Percentiles rank a stretch among this genome's conserved stretches.
These are phyloP conservation scores for Hericium alpestre DNA, from an alignment of 768 basidiomycete genomes.

Conservation along the genomic window DNA sequence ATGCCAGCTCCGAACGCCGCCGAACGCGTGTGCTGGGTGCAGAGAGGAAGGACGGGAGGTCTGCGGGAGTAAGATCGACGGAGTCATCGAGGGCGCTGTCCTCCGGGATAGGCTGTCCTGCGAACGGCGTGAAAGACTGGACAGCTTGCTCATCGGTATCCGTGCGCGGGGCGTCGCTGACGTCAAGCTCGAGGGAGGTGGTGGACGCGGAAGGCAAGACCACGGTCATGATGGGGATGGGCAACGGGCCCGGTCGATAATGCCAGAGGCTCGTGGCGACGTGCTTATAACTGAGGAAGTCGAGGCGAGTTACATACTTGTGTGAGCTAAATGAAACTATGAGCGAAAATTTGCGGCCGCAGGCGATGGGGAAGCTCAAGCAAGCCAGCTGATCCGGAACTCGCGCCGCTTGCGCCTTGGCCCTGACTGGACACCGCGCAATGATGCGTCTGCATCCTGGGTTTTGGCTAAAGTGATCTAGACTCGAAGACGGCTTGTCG, in stretches of 20 bases:
- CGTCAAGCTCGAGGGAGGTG: neutral
- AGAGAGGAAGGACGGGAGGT: neutral
- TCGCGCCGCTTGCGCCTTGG: too few relatives aligned
- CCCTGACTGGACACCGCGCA: too few relatives aligned
- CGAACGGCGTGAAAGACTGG: too few relatives aligned
- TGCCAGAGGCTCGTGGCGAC: neutral
- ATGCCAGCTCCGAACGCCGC: constrained; percentile 1
- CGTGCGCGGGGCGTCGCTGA: neutral
- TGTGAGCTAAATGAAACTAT: neutral
- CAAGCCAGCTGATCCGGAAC: neutral
- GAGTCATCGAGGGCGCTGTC: neutral
- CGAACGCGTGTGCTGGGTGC: constrained; percentile 1
- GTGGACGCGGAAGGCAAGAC: too few relatives aligned
- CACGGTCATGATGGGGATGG: neutral
- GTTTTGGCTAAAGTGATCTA: too few relatives aligned
- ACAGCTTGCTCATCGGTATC: neutral
- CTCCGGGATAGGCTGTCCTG: neutral
- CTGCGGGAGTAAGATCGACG: neutral
- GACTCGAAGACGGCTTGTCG: too few relatives aligned
- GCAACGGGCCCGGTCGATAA: neutral
- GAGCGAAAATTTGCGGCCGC: neutral
- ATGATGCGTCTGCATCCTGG: too few relatives aligned
- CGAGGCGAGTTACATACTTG: neutral
- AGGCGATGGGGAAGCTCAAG: neutral
- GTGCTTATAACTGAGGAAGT: neutral